phyloP scores from a whole-genome alignment of 768 basidiomycete genomes.

The Gloeostereum incarnatum region DNA sequence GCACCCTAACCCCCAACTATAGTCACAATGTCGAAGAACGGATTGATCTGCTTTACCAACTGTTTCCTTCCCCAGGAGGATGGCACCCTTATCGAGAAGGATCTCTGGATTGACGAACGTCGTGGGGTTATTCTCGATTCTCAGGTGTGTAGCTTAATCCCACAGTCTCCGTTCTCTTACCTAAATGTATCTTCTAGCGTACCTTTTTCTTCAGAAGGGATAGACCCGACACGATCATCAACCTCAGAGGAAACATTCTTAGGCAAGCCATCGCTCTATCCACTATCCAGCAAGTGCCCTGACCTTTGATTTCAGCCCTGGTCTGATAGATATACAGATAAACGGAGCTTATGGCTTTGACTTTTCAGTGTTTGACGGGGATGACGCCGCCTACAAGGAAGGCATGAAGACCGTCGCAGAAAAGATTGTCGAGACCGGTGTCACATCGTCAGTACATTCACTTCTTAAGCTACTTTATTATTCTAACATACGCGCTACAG shows the following conservation, averaged over 20 bases:
- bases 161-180: no score
- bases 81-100: constrained; percentile 61
- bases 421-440: constrained; percentile 79
- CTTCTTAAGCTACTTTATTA: constrained; percentile 13
- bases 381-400: constrained; percentile 55
- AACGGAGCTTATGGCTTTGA: constrained; percentile 88
- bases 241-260: constrained; percentile 70
- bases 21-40: no score
- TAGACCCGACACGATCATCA: constrained; percentile 53
- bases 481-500: no score
- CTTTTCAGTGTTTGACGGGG: constrained; percentile 72
- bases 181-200: constrained; percentile 29
- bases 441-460: constrained; percentile 58
- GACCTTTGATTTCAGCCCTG: constrained; percentile 44
- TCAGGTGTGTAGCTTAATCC: constrained; percentile 37
- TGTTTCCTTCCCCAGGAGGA: constrained; percentile 75
- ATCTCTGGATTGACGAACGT: constrained; percentile 75
- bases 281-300: constrained; percentile 3
- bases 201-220: constrained; percentile 58
- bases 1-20: no score
- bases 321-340: constrained; percentile 81
- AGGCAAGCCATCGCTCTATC: constrained; percentile 29
- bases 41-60: constrained; percentile 81
- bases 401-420: constrained; percentile 67
- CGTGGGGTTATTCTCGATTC: constrained; percentile 70